Evolutionary conservation across 768 basidiomycete genomes (phyloP).

Genomic region (Kwoniella pini): DNA sequence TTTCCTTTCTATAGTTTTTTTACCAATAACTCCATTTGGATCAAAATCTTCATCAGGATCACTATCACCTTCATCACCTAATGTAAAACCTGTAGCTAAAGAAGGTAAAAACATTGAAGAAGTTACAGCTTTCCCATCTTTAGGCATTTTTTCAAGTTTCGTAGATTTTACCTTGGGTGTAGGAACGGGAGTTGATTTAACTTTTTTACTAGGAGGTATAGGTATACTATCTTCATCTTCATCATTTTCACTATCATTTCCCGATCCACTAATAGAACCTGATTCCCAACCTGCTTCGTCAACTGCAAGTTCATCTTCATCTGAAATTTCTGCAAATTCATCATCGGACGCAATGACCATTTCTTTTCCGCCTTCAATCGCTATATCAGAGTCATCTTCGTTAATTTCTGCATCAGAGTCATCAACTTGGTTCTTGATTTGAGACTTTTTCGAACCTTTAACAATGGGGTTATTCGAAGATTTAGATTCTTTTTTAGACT

Average conservation of each 20-base stretch:
- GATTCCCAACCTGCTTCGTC: slow-evolving; percentile 56
- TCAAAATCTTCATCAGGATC: slow-evolving; percentile 67
- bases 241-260: slow-evolving; percentile 29
- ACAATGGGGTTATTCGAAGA: slow-evolving; percentile 2
- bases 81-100: slow-evolving; percentile 78
- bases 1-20: slow-evolving; percentile 62
- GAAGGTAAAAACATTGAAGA: slow-evolving; percentile 79
- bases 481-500: slow-evolving; percentile 36
- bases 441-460: background rate
- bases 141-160: slow-evolving; percentile 27
- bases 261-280: slow-evolving; percentile 55
- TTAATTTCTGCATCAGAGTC: slow-evolving; percentile 20
- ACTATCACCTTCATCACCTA: slow-evolving; percentile 74
- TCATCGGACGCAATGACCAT: slow-evolving; percentile 51
- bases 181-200: slow-evolving; percentile 8
- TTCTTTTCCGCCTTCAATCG: slow-evolving; percentile 22
- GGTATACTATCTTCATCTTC: slow-evolving; percentile 19
- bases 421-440: background rate
- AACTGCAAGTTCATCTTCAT: slow-evolving; percentile 26
- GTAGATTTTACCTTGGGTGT: slow-evolving; percentile 2
- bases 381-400: slow-evolving; percentile 8
- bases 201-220: slow-evolving; percentile 10
- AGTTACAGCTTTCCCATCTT: slow-evolving; percentile 52
- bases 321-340: slow-evolving; percentile 41
- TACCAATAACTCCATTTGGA: slow-evolving; percentile 59